These are phyloP conservation scores for Beauveria caledonica DNA, from an alignment of 2,329 filamentous ascomycete species.

Conservation along the genomic window DNA sequence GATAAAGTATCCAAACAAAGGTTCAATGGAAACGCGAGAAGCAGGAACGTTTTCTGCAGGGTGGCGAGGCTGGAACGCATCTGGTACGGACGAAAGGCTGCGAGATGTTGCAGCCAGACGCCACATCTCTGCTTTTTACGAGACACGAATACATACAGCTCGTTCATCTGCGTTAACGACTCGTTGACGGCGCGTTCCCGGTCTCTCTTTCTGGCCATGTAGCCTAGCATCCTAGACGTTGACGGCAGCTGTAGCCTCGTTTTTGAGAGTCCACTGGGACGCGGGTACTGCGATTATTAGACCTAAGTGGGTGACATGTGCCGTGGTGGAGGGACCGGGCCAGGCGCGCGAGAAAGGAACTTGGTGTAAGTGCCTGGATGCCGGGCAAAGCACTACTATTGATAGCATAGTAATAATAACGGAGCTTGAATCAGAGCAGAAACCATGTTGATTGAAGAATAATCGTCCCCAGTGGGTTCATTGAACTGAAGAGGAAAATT, in stretches of 20 bases:
- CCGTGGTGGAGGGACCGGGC: neutral
- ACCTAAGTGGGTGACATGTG: slow-evolving; percentile 1
- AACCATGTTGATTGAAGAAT: neutral
- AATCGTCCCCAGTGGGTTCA: neutral
- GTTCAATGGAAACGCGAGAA: neutral
- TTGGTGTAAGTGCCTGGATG: neutral
- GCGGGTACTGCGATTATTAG: neutral
- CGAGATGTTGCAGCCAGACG: neutral
- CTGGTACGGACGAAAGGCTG: neutral
- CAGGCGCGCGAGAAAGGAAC: neutral
- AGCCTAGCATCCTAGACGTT: neutral
- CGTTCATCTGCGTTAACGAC: neutral
- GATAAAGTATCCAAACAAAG: too few species aligned
- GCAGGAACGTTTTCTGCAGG: neutral
- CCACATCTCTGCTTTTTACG: neutral
- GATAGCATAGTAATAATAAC: neutral
- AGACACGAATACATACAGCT: neutral
- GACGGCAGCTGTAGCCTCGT: slow-evolving; percentile 6
- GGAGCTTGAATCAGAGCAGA: neutral
- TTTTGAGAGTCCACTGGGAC: neutral
- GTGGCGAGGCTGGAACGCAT: neutral
- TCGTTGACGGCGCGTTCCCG: too few species aligned
- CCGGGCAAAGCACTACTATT: neutral
- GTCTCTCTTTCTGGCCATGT: too few species aligned
- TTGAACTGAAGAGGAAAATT: neutral